Evolutionary conservation across 1,139 yeast species (phyloP), one percentile per base, ranked within the genome.

Genomic region (Geotrichum reessii): DNA sequence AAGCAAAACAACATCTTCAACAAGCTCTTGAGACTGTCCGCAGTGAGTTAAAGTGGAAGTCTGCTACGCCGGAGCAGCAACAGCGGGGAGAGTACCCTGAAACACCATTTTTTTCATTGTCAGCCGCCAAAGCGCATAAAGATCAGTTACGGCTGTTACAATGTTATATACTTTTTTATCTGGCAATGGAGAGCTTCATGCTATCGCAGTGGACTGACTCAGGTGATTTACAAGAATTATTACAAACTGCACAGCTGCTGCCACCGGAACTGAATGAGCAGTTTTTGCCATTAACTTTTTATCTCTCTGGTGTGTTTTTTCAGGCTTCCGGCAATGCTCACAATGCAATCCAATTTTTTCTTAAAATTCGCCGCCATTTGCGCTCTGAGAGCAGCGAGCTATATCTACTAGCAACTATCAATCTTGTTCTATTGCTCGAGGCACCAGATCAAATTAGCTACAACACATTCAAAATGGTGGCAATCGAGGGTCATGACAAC

Each of bases 271-370:
- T 56, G 37, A 52, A 52, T 27, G 60, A 54, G 28, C 27, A 48
- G 24, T 59, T 59, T 52, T 31, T 57, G 12, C 62, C 62, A 11
- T 53, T 51, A 19, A 59, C 62, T 12, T 57, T 54, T 49, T 59
- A 59, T 50, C 56, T 59, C 1, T 59, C 62, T 19, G 62, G 62
- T 2, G 57, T 57, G 5, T 59, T 47, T 51, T 59, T 59, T 49
- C 62, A 59, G 49, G 62, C 62, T 2, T 50, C 60, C 7, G 62
- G 62, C 9, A 59, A 59, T 46, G 50, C 55, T 25, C 58, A 57
- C 49, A 59, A 59, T 40, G 62, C 62, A 2, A 59, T 59, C 17
- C 62, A 59, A 19, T 59, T 59, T 40, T 59, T 54, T 27, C 27
- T 59, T 33, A 59, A 56, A 44, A 54, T 59, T 8, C 56, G 62